These are phyloP conservation scores for Eremochloa ophiuroides DNA, from an alignment of 176 grass and related monocot genomes.

Conservation along the genomic window DNA sequence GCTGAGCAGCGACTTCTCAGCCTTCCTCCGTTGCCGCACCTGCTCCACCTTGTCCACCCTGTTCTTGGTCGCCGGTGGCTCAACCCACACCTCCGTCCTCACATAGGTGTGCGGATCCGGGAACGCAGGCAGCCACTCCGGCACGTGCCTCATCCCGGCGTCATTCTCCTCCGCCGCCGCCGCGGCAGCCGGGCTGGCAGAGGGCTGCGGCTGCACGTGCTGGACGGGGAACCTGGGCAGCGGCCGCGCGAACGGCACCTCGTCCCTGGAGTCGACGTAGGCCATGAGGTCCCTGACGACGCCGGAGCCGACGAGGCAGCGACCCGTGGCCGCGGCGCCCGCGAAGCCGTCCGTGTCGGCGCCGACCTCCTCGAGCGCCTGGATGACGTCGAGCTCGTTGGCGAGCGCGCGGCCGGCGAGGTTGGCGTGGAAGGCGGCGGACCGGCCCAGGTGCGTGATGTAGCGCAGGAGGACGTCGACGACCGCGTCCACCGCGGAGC, in stretches of 20 bases:
- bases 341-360: slow-evolving; percentile 50
- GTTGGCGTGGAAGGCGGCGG: slow-evolving; percentile 60
- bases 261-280: slow-evolving; percentile 42
- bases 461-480: slow-evolving; percentile 67
- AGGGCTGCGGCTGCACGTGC: background rate
- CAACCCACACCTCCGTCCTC: slow-evolving; percentile 44
- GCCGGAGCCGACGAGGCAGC: slow-evolving; percentile 60
- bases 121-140: slow-evolving; percentile 70
- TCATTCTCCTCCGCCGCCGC: slow-evolving; percentile 27
- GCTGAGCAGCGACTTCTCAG: slow-evolving; percentile 73
- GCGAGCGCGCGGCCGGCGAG: slow-evolving; percentile 57
- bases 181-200: slow-evolving; percentile 16
- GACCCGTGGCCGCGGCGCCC: slow-evolving; percentile 45
- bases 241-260: slow-evolving; percentile 53
- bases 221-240: slow-evolving; percentile 60
- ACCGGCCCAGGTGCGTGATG: slow-evolving; percentile 59
- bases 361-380: slow-evolving; percentile 66
- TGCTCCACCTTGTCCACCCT: slow-evolving; percentile 54
- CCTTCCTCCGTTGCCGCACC: slow-evolving; percentile 60
- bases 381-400: slow-evolving; percentile 81
- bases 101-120: slow-evolving; percentile 61
- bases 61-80: slow-evolving; percentile 36
- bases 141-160: slow-evolving; percentile 53
- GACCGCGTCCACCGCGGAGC: slow-evolving; percentile 58
- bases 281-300: slow-evolving; percentile 56